Evolutionary conservation across 1,139 yeast genomes (phyloP), one percentile per base, ranked within the genome.

Genomic region (Zygoascus meyerae): DNA sequence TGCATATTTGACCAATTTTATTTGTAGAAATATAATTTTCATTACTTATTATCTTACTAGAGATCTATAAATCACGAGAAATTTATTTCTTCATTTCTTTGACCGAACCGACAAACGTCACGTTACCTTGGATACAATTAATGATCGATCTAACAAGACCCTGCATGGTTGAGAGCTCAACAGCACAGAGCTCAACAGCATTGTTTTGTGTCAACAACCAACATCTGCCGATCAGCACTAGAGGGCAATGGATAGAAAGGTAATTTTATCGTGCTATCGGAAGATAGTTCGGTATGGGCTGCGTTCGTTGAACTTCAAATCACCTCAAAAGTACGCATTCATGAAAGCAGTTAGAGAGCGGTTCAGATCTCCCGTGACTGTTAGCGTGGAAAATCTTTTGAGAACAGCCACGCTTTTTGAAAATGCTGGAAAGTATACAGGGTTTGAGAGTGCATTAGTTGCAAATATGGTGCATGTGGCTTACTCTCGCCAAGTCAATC

Each of bases 351-450:
- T 52, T 17, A 31, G 52, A 36, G 28, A n/a, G 4, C 31, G 48
- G 42, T 51, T 50, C 42, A 37, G 40, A 21, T 32, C 29, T 14
- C 18, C 15, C 11, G 45, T 30, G 12, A 34, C 28, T 15, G 44
- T 26, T 21, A 29, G 34, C 14, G 18, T 7, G 8, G 39, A 47
- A 11, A 34, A 45, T 5, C 32, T 54, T 15, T 40, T 54, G 15
- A 50, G 52, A 33, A 56, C 59, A 2, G 42, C 50, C 21, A 18
- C 47, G 28, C 48, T 56, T 26, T 32, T 56, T 17, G 32, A 45
- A 12, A 50, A 46, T 42, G 59, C 59, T 7, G 55, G 57, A 2
- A 21, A 28, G n/a, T 51, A 40, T 38, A 48, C 46, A 5, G 56
- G 59, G n/a, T n/a, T 52, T 28, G 59, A 56, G 43, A 31, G 50